A percentile compares a stretch with the other conserved stretches of the same genome.
phyloP scores from a whole-genome alignment of 306 rosid genomes.

The Lathyrus oleraceus region DNA sequence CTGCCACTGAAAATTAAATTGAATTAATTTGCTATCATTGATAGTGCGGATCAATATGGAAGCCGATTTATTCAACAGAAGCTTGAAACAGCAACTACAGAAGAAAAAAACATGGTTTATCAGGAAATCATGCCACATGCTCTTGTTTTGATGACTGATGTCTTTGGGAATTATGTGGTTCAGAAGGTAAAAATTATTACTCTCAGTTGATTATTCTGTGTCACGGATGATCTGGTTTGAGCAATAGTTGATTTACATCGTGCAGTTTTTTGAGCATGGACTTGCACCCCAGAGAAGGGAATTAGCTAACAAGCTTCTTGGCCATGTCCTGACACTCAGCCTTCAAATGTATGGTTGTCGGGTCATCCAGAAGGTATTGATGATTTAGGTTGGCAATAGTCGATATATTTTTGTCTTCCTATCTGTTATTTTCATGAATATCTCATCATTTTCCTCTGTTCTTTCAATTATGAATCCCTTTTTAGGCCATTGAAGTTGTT shows the following conservation, averaged over 20 bases:
- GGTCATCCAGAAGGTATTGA: conserved; percentile 88
- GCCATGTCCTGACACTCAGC: conserved; percentile 82
- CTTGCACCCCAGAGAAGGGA: conserved; percentile 83
- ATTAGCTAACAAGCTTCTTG: conserved; percentile 78
- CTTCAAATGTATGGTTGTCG: conserved; percentile 99
- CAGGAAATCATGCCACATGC: conserved; percentile 97
- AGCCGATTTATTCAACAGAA: conserved; percentile 77
- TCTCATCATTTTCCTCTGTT: not conserved
- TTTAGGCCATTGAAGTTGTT: conserved; percentile 97
- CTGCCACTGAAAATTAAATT: conserved; percentile 8
- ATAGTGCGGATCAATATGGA: conserved; percentile 91
- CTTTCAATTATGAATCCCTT: not conserved
- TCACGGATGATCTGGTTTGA: conserved; percentile 17
- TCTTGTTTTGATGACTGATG: conserved; percentile 92
- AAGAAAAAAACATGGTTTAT: conserved; percentile 92
- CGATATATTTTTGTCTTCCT: conserved; percentile 3
- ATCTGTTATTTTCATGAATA: conserved; percentile 13
- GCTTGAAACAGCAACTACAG: conserved; percentile 66
- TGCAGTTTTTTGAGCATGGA: conserved; percentile 96
- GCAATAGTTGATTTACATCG: conserved; percentile 17
- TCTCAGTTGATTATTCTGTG: conserved; percentile 26
- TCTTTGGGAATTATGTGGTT: conserved; percentile 93
- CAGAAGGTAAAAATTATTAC: conserved; percentile 64
- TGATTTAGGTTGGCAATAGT: conserved; percentile 7
- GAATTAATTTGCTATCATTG: conserved; percentile 29